Base-by-base conservation (phyloP, 2,329 filamentous ascomycete species). In the Botrytis deweyae region DNA sequence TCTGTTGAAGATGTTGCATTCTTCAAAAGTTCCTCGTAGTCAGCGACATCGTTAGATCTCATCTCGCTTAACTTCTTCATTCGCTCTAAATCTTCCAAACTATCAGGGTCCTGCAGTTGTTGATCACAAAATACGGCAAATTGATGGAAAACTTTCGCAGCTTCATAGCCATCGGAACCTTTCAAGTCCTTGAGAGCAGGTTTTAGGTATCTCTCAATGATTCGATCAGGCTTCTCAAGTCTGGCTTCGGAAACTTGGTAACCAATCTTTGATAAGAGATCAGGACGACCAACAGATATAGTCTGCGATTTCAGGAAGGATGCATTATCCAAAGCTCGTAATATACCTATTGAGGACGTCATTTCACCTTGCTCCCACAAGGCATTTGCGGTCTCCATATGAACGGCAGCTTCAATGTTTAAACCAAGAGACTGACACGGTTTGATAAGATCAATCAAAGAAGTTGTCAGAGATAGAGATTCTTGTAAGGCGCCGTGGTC, bases 101-200 rank as follows among this genome's bases (percentile, higher is more conserved):
- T 90, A 78, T 97, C 94, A 0, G 92, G 88, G 79, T 95, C 95
- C 79, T 97, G 93, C 16, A 99, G 86, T 81, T 99, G 96, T 79
- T 94, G 91, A 81, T 99, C 95, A 79, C 97, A 99, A 81, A 99
- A 99, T 70, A 91, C 88, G 40, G 97, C 96, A 82, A 98, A 98
- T 79, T 97, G 93, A 81, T 98, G 94, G 79, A 94, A 98, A 0
- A 98, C 96, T 77, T 93, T 88, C 1, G 95, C 94, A 3, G 95
- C 93, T 75, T 95, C 93, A 63, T 88, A 86, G 1, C 92, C 92
- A 71, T 90, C 87, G 8, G 84, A 87, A 64, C 88, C 87, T 78
- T 89, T 92, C 12, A 99, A 85, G 80, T 97, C 93, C 77, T 90
- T 91, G 42, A 98, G 90, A 0, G 96, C 95, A 36, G 93, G 93